These are phyloP conservation scores for Pythium scleroteichum DNA, from an alignment of 352 stramenopile genomes.

Conservation along the genomic window DNA sequence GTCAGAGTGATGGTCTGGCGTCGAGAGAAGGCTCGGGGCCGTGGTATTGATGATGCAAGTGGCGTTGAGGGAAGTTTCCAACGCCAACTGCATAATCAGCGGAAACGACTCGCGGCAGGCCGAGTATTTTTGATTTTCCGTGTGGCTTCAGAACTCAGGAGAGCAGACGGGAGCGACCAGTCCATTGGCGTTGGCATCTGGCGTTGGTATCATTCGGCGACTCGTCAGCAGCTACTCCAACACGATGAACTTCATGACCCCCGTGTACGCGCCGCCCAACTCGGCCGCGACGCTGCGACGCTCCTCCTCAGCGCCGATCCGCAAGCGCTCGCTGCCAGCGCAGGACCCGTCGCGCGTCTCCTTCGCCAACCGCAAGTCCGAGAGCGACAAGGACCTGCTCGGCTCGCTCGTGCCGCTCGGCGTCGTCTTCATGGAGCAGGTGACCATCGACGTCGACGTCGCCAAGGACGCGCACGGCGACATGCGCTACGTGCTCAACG, in stretches of 20 bases:
- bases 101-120: not conserved
- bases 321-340: conserved; percentile 22
- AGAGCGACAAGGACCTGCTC: conserved; percentile 31
- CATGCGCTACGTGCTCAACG: conserved; percentile 62
- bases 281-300: conserved; percentile 12
- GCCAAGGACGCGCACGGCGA: conserved; percentile 48
- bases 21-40: not conserved
- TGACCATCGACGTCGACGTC: conserved; percentile 45
- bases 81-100: not conserved
- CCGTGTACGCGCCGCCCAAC: conserved; percentile 16
- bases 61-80: not conserved
- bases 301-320: conserved; percentile 10
- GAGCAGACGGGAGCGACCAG: no score
- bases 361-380: conserved; percentile 26
- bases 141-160: not conserved
- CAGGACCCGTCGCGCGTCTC: conserved; percentile 12
- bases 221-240: not conserved
- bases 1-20: not conserved
- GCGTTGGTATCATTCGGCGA: not conserved
- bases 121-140: not conserved
- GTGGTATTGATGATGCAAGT: conserved; percentile 1
- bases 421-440: conserved; percentile 55
- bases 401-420: conserved; percentile 35
- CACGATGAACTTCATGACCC: conserved; percentile 22
- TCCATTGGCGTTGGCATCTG: no score